A percentile compares a stretch with the other conserved stretches of the same genome.
Evolutionary conservation across 2,329 filamentous ascomycete species (phyloP).

Genomic region (Scopulariopsis brevicaulis): DNA sequence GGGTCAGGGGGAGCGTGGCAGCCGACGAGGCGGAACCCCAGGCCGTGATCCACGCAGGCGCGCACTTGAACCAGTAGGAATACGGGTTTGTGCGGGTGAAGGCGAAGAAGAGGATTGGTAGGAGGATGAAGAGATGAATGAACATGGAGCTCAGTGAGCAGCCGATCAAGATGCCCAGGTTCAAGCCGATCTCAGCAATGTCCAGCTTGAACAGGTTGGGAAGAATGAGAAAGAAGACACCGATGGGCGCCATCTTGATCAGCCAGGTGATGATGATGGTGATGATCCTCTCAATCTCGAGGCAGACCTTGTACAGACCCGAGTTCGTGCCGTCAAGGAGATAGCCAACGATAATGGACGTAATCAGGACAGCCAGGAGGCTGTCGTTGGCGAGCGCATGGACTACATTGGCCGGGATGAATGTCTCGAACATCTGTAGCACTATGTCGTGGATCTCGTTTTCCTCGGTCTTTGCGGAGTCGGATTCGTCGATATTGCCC

Average conservation of each 20-base stretch:
- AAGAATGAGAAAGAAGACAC: slow-evolving; percentile 42
- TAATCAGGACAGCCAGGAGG: slow-evolving; percentile 33
- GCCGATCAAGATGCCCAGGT: slow-evolving; percentile 37
- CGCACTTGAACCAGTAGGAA: slow-evolving; percentile 31
- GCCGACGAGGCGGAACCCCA: slow-evolving; percentile 42
- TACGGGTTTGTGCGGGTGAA: slow-evolving; percentile 34
- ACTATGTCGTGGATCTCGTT: slow-evolving; percentile 28
- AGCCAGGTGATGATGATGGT: slow-evolving; percentile 32
- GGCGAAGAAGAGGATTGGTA: slow-evolving; percentile 28
- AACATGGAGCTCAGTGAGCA: slow-evolving; percentile 31
- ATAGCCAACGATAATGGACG: slow-evolving; percentile 31
- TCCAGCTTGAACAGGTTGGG: slow-evolving; percentile 37
- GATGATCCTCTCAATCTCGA: slow-evolving; percentile 36
- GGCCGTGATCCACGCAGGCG: slow-evolving; percentile 40
- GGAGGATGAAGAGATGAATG: slow-evolving; percentile 31
- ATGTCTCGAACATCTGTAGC: slow-evolving; percentile 33
- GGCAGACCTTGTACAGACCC: slow-evolving; percentile 27
- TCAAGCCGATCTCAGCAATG: slow-evolving; percentile 32
- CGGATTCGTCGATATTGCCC: slow-evolving; percentile 6
- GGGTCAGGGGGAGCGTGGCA: slow-evolving; percentile 37
- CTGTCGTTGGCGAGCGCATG: slow-evolving; percentile 31
- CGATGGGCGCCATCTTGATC: slow-evolving; percentile 35
- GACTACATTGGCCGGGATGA: slow-evolving; percentile 37
- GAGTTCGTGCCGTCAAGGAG: slow-evolving; percentile 23
- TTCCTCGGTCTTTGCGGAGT: slow-evolving; percentile 10